Conservation (phyloP, 164 flowering plant species). For the Sextonia rubra region DNA sequence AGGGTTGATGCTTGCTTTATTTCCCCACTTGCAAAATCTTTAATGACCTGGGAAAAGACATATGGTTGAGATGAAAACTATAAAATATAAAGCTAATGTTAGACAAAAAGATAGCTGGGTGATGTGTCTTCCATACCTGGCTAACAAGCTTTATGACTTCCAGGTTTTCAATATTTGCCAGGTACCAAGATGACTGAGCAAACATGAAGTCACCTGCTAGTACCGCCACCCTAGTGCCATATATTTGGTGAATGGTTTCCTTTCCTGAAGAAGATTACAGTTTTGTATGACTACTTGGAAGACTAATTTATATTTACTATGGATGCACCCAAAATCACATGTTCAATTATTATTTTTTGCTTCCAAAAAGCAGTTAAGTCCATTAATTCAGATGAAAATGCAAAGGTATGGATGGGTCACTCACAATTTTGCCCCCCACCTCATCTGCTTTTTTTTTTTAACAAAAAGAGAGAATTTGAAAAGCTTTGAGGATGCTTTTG, state of each 20-base stretch:
- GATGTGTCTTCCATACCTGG: slow-evolving; percentile 41
- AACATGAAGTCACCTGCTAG: slow-evolving; percentile 98
- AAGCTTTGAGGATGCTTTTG: no score
- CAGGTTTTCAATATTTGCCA: slow-evolving; percentile 92
- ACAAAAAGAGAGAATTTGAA: no score
- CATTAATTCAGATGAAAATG: no score
- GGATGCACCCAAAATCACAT: no score
- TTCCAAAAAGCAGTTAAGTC: no score
- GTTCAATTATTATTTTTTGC: no score
- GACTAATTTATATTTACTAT: no score
- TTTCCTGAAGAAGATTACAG: slow-evolving; percentile 44
- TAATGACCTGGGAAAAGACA: slow-evolving; percentile 59
- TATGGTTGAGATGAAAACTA: slow-evolving; percentile 1
- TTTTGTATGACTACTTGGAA: no score
- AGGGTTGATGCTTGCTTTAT: slow-evolving; percentile 95
- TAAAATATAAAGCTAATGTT: not conserved
- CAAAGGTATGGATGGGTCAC: no score
- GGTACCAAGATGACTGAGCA: slow-evolving; percentile 99
- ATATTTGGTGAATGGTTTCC: slow-evolving; percentile 87
- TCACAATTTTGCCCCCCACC: no score
- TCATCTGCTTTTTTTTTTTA: no score
- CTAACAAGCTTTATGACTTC: slow-evolving; percentile 97
- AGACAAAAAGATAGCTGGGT: not conserved
- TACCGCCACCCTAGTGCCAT: slow-evolving; percentile 90
- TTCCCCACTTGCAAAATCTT: slow-evolving; percentile 99